These are phyloP conservation scores for Dactylis glomerata DNA, from an alignment of 176 grass and related monocot genomes.

Conservation along the genomic window DNA sequence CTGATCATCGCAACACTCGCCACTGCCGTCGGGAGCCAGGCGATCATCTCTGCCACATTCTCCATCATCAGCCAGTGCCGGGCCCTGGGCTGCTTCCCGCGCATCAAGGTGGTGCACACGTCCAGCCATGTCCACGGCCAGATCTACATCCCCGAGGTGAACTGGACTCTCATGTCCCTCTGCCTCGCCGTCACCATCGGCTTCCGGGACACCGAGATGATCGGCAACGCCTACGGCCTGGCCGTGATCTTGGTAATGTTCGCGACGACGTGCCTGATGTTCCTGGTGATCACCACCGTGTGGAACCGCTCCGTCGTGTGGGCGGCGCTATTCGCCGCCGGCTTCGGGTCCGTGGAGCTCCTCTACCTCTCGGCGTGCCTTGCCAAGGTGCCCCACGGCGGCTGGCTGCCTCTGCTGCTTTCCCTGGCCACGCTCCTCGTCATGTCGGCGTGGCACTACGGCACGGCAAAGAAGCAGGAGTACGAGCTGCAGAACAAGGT, in stretches of 20 bases:
- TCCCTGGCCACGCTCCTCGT: conserved; percentile 47
- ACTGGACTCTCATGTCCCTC: conserved; percentile 71
- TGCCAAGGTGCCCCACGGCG: conserved; percentile 64
- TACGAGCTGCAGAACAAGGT: conserved; percentile 88
- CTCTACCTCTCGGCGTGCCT: conserved; percentile 69
- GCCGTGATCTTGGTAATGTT: conserved; percentile 83
- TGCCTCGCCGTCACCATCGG: conserved; percentile 69
- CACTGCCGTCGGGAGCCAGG: conserved; percentile 82
- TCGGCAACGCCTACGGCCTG: conserved; percentile 89
- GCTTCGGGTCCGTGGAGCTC: conserved; percentile 75
- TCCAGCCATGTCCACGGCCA: conserved; percentile 79
- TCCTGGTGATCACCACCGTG: conserved; percentile 71
- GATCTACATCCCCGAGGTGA: conserved; percentile 94
- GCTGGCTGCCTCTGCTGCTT: conserved; percentile 73
- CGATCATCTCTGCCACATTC: conserved; percentile 86
- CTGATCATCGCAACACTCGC: conserved; percentile 77
- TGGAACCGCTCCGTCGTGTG: conserved; percentile 48
- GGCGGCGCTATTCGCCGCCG: conserved; percentile 53
- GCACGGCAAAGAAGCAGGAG: conserved; percentile 67
- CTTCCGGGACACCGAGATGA: conserved; percentile 74
- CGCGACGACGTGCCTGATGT: conserved; percentile 87
- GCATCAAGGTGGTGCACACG: conserved; percentile 79
- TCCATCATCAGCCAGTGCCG: conserved; percentile 89
- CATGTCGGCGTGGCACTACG: conserved; percentile 92
- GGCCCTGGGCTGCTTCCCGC: conserved; percentile 81